Conservation (phyloP, 805 yeast genomes). For the Nakazawaea wyomingensis region DNA sequence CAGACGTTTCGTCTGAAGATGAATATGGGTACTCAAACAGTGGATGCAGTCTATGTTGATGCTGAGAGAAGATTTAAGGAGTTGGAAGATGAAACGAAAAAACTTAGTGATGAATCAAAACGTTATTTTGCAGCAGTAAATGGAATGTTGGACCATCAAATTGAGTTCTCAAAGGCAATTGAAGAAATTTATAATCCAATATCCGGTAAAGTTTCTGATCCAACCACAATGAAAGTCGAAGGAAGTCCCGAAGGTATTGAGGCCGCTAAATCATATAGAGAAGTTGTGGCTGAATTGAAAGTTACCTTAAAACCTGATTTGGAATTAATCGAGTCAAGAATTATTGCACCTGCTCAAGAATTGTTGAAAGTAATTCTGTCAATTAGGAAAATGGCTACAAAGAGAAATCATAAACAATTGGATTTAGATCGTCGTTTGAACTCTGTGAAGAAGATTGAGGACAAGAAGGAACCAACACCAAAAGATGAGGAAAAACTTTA, state of each 20-base stretch:
- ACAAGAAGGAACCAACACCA: conserved; percentile 74
- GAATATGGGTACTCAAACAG: conserved; percentile 77
- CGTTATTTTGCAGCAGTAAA: conserved; percentile 88
- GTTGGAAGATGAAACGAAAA: conserved; percentile 83
- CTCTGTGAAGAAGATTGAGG: conserved; percentile 65
- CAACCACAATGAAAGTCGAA: conserved; percentile 78
- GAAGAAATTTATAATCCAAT: conserved; percentile 96
- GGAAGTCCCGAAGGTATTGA: conserved; percentile 96
- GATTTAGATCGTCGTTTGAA: conserved; percentile 85
- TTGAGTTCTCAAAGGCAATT: conserved; percentile 91
- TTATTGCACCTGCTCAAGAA: conserved; percentile 90
- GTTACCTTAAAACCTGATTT: conserved; percentile 86
- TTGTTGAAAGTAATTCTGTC: conserved; percentile 72
- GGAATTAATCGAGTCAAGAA: conserved; percentile 84
- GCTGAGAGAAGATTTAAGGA: conserved; percentile 96
- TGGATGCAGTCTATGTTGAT: conserved; percentile 86
- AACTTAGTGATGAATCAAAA: conserved; percentile 82
- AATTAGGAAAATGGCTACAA: conserved; percentile 89
- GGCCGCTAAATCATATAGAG: conserved; percentile 90
- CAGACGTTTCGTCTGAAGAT: conserved; percentile 86
- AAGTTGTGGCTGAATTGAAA: conserved; percentile 80
- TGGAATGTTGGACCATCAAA: conserved; percentile 89
- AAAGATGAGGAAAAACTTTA: conserved; percentile 92
- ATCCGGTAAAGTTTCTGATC: conserved; percentile 87
- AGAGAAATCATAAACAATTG: conserved; percentile 91